Conservation (phyloP, 2,329 filamentous ascomycete species). For the Xylaria polymorpha region DNA sequence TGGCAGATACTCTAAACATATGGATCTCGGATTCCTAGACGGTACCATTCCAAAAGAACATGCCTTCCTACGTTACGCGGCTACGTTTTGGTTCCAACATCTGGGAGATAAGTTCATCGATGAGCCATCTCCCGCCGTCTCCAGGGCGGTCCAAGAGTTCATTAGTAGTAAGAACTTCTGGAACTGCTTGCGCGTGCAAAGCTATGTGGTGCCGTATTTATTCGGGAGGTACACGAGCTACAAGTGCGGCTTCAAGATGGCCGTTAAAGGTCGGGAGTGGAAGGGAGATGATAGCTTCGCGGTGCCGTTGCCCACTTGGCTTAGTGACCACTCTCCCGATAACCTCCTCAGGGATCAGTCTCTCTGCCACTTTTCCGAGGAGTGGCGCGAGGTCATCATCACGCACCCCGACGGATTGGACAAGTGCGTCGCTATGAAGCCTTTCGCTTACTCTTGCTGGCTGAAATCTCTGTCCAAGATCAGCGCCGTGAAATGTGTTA, state of each 20-base stretch:
- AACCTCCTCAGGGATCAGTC: conserved; percentile 27
- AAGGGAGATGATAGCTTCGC: conserved; percentile 31
- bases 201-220: conserved; percentile 27
- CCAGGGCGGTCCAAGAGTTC: conserved; percentile 18
- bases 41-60: conserved; percentile 29
- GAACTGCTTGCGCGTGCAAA: conserved; percentile 34
- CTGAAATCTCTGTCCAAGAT: conserved; percentile 23
- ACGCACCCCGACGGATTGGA: conserved; percentile 23
- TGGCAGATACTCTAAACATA: conserved; percentile 30
- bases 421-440: conserved; percentile 24
- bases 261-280: conserved; percentile 27
- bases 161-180: conserved; percentile 33
- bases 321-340: conserved; percentile 17
- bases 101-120: conserved; percentile 14
- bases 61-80: conserved; percentile 32
- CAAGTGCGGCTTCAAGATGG: conserved; percentile 20
- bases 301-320: conserved; percentile 30
- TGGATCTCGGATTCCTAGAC: conserved; percentile 23
- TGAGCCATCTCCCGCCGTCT: conserved; percentile 4
- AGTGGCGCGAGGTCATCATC: conserved; percentile 35
- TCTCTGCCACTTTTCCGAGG: conserved; percentile 30
- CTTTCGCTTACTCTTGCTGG: conserved; percentile 30
- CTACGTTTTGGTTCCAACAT: conserved; percentile 36
- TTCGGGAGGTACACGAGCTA: conserved; percentile 30
- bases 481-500: conserved; percentile 5